These are phyloP conservation scores for Setomelanomma holmii DNA, from an alignment of 2,329 filamentous ascomycete species.

Conservation along the genomic window DNA sequence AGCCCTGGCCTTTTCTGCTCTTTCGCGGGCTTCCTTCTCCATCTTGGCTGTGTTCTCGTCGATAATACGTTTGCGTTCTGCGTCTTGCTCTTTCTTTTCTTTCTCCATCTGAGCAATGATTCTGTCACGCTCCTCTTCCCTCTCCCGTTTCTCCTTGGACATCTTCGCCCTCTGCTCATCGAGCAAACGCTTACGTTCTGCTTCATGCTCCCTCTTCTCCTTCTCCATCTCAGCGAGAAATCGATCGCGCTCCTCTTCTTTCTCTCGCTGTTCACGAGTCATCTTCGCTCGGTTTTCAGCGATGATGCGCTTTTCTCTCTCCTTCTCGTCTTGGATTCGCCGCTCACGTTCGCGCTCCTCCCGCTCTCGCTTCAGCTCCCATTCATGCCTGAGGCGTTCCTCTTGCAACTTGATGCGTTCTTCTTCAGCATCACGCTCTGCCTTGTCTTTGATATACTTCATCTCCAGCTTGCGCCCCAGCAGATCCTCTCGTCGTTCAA, in stretches of 20 bases:
- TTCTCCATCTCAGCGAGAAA: conserved; percentile 34
- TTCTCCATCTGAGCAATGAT: conserved; percentile 35
- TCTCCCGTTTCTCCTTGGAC: conserved; percentile 34
- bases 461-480: conserved; percentile 43
- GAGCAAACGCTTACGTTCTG: conserved; percentile 32
- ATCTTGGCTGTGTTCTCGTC: conserved; percentile 40
- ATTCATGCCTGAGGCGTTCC: conserved; percentile 40
- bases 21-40: conserved; percentile 38
- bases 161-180: conserved; percentile 35
- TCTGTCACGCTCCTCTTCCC: conserved; percentile 33
- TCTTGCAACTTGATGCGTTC: conserved; percentile 34
- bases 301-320: conserved; percentile 50
- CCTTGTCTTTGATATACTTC: conserved; percentile 44
- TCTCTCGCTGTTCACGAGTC: conserved; percentile 46
- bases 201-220: conserved; percentile 35
- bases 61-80: conserved; percentile 34
- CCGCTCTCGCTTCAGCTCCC: conserved; percentile 37
- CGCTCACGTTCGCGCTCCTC: conserved; percentile 46
- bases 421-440: conserved; percentile 41
- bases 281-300: conserved; percentile 50
- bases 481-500: conserved; percentile 49
- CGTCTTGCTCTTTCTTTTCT: conserved; percentile 33
- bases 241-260: conserved; percentile 27
- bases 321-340: conserved; percentile 43
- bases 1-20: conserved; percentile 31